phyloP scores from a whole-genome alignment of 2,329 filamentous ascomycete species.

The Colletotrichum sp. region DNA sequence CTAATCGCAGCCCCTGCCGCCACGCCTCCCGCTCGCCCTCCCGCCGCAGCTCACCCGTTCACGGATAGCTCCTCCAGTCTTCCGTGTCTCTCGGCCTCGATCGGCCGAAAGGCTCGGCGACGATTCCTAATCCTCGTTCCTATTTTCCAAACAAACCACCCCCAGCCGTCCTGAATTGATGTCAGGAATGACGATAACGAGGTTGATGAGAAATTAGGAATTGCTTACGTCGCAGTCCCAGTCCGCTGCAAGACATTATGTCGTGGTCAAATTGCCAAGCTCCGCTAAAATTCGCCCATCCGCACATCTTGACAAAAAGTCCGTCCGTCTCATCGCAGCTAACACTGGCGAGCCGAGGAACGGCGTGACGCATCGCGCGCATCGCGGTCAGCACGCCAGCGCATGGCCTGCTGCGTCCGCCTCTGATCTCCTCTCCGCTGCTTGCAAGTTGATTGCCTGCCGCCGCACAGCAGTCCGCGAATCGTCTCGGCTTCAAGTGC shows the following conservation, averaged over 20 bases:
- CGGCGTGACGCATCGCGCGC: background rate
- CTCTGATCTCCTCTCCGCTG: background rate
- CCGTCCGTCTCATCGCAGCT: slow-evolving; percentile 2
- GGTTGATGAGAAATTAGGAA: background rate
- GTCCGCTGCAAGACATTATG: background rate
- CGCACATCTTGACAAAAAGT: background rate
- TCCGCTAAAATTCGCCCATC: background rate
- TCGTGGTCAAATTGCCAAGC: background rate
- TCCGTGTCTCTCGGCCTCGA: background rate
- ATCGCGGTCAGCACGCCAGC: background rate
- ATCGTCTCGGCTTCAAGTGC: background rate
- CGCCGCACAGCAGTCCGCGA: background rate
- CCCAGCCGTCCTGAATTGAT: background rate
- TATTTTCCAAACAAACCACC: background rate
- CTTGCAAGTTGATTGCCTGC: background rate
- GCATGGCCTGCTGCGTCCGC: background rate
- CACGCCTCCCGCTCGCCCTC: background rate
- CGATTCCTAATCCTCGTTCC: background rate
- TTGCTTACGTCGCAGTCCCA: background rate
- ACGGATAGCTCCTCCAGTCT: background rate
- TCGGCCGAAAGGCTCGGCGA: slow-evolving; percentile 3
- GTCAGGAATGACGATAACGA: background rate
- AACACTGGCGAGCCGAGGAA: background rate
- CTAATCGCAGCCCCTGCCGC: background rate
- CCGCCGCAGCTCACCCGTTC: slow-evolving; percentile 4